These are phyloP conservation scores for Cryptococcus neoformans DNA, from an alignment of 1,284 basidiomycete species.

Conservation along the genomic window DNA sequence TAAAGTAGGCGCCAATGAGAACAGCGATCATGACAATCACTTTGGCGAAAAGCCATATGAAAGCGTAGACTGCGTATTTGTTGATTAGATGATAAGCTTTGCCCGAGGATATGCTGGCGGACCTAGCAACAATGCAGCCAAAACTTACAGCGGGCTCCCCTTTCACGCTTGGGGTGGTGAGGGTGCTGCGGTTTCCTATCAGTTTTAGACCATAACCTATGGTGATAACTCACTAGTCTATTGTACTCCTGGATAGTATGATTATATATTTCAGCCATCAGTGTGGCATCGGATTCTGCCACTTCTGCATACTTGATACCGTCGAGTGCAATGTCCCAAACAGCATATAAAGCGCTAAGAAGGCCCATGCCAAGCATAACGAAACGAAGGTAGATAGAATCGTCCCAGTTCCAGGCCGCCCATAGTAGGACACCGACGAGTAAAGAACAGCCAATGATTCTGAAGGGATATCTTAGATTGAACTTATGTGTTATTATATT, in stretches of 20 bases:
- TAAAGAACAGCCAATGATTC: conserved; percentile 15
- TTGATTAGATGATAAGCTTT: too few species aligned
- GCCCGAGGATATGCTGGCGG: too few species aligned
- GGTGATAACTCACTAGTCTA: not conserved
- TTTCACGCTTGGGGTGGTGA: not conserved
- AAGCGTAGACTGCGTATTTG: conserved; percentile 20
- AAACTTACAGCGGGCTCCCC: too few species aligned
- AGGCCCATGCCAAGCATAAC: conserved; percentile 32
- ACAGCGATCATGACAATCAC: conserved; percentile 19
- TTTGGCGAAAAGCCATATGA: conserved; percentile 21
- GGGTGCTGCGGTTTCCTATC: not conserved
- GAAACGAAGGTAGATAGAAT: conserved; percentile 33
- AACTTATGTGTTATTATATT: not conserved
- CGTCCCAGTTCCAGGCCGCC: conserved; percentile 26
- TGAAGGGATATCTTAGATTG: not conserved
- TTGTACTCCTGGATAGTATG: not conserved
- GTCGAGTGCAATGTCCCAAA: conserved; percentile 32
- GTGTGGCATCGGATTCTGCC: conserved; percentile 11
- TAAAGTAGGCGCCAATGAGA: conserved; percentile 17
- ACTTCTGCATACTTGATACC: conserved; percentile 19
- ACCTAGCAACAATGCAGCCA: too few species aligned
- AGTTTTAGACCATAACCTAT: not conserved
- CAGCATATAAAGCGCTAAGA: conserved; percentile 30
- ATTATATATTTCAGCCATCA: conserved; percentile 5
- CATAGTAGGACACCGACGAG: conserved; percentile 11